Evolutionary conservation across 768 basidiomycete genomes (phyloP).

Genomic region (Boletus patriciae): DNA sequence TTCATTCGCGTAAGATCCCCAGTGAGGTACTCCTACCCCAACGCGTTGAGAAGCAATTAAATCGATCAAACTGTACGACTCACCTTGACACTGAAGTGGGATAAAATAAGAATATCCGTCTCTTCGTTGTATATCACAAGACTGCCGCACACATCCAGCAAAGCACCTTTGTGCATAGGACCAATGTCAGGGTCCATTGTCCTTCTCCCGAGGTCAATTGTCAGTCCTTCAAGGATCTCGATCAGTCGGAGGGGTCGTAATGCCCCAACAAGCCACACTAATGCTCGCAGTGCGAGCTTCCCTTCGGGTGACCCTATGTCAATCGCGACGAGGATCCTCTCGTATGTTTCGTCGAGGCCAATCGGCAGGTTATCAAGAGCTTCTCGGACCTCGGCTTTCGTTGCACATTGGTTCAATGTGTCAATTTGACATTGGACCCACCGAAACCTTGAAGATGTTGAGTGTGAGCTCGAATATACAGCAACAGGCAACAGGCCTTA

Average conservation of each 20-base stretch:
- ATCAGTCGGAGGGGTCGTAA: constrained; percentile 13
- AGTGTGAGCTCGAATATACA: neutral
- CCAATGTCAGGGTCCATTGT: constrained; percentile 4
- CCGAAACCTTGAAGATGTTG: constrained; percentile 15
- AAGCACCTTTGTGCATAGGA: constrained; percentile 2
- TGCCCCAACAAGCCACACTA: constrained; percentile 20
- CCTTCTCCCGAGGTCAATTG: constrained; percentile 7
- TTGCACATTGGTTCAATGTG: constrained; percentile 9
- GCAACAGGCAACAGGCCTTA: neutral
- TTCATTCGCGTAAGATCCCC: neutral
- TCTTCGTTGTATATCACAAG: constrained; percentile 17
- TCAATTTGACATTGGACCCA: constrained; percentile 27
- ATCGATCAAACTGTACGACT: neutral
- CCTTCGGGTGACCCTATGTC: neutral
- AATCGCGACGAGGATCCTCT: constrained; percentile 18
- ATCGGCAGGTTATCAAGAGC: constrained; percentile 16
- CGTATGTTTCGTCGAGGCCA: constrained; percentile 23
- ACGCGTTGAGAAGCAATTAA: neutral
- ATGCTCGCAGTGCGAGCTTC: constrained; percentile 5
- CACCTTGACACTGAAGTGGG: constrained; percentile 29
- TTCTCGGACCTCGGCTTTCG: constrained; percentile 6
- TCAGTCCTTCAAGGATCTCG: constrained; percentile 15
- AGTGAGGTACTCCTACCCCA: constrained; percentile 15
- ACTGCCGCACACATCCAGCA: constrained; percentile 17
- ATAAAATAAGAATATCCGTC: constrained; percentile 11